Conservation (phyloP, 352 stramenopile species). For the Saprolegnia diclina region DNA sequence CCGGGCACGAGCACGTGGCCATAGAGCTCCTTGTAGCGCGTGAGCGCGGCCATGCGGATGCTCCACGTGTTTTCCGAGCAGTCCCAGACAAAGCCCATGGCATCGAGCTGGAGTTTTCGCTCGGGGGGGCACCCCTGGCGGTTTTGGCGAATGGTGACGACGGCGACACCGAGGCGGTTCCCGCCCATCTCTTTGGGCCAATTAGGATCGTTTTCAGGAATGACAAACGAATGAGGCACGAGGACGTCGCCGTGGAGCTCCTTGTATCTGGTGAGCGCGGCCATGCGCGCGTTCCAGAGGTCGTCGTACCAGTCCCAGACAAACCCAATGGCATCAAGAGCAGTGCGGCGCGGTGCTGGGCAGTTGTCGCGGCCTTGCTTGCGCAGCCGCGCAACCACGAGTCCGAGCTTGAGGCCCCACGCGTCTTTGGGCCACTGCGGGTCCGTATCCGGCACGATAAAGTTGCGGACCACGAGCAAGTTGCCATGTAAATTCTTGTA, state of each 20-base stretch:
- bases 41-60: neutral
- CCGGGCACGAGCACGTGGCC: constrained; percentile 9
- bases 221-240: constrained; percentile 1
- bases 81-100: constrained; percentile 26
- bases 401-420: constrained; percentile 52
- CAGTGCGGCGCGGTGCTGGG: constrained; percentile 31
- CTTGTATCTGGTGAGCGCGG: constrained; percentile 6
- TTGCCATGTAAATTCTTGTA: constrained; percentile 57
- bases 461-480: constrained; percentile 53
- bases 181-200: constrained; percentile 9
- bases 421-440: constrained; percentile 45
- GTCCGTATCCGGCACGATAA: constrained; percentile 43
- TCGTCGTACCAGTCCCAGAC: constrained; percentile 47
- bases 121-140: neutral
- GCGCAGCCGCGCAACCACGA: constrained; percentile 56
- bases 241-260: constrained; percentile 12
- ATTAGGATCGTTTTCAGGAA: neutral
- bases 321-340: constrained; percentile 63
- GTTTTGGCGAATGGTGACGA: constrained; percentile 10
- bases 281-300: neutral
- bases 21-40: constrained; percentile 15
- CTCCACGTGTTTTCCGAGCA: constrained; percentile 16
- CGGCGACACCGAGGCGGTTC: constrained; percentile 5
- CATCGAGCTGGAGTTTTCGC: neutral
- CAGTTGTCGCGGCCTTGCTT: constrained; percentile 54